These are phyloP conservation scores for Oxyria digyna DNA, from an alignment of 148 eudicot species.

Conservation along the genomic window DNA sequence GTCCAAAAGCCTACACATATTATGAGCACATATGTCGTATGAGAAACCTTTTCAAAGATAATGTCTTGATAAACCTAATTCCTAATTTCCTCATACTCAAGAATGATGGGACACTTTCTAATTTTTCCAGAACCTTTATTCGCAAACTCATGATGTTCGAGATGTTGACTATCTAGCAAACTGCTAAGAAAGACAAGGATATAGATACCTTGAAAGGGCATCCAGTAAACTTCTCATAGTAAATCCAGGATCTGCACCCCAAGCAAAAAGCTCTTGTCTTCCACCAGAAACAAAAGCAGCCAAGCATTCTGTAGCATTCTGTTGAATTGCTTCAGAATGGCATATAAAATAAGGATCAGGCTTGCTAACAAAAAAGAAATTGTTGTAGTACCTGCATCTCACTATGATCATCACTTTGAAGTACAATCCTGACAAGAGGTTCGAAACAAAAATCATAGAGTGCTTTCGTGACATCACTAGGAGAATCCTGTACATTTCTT, in stretches of 20 bases:
- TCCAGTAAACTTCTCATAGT: slow-evolving; percentile 90
- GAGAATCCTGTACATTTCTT: slow-evolving; percentile 41
- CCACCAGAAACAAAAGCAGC: slow-evolving; percentile 73
- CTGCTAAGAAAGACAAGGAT: background rate
- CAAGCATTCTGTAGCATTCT: slow-evolving; percentile 96
- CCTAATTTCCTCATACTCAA: background rate
- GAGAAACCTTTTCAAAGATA: background rate
- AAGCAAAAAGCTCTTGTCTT: slow-evolving; percentile 67
- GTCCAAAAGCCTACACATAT: slow-evolving; percentile 72
- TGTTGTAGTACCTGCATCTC: slow-evolving; percentile 66
- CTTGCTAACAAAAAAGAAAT: slow-evolving; percentile 5
- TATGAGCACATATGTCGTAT: background rate
- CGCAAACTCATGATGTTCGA: background rate
- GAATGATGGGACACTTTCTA: background rate
- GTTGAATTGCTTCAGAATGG: slow-evolving; percentile 8
- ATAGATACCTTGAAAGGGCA: slow-evolving; percentile 76
- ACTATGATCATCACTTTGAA: slow-evolving; percentile 75
- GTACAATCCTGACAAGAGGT: slow-evolving; percentile 54
- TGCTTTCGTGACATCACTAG: slow-evolving; percentile 62
- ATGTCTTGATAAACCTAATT: too few relatives aligned
- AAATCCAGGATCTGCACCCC: slow-evolving; percentile 90
- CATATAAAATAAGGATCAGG: background rate
- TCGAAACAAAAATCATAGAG: slow-evolving; percentile 72
- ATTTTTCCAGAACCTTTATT: background rate
- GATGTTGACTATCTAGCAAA: background rate